Conservation (phyloP, 768 basidiomycete genomes). For the Kwoniella botswanensis region DNA sequence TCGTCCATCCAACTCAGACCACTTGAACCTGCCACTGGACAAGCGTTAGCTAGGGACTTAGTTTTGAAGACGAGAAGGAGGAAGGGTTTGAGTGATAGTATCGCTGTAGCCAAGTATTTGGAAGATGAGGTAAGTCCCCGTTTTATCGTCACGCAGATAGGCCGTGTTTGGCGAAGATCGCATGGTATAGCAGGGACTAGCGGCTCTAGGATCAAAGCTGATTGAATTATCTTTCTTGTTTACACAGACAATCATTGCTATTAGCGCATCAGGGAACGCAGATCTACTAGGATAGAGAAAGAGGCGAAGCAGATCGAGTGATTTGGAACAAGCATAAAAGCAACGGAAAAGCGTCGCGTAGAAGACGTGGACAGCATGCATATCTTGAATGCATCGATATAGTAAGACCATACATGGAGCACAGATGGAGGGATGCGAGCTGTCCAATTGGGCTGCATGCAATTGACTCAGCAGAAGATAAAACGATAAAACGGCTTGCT, state of each 20-base stretch:
- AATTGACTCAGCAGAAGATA: too few relatives aligned
- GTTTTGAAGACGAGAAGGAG: constrained; percentile 94
- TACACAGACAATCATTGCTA: constrained; percentile 71
- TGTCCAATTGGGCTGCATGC: too few relatives aligned
- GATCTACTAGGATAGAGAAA: constrained; percentile 72
- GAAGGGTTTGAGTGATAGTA: constrained; percentile 95
- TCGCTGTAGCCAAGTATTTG: constrained; percentile 94
- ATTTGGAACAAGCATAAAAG: background rate
- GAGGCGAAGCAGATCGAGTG: background rate
- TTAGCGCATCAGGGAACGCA: constrained; percentile 94
- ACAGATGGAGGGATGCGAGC: too few relatives aligned
- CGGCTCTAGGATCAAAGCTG: too few relatives aligned
- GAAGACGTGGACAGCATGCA: background rate
- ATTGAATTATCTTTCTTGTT: constrained; percentile 26
- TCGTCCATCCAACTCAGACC: constrained; percentile 95
- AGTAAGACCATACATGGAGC: background rate
- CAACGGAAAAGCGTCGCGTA: background rate
- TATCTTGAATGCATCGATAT: background rate
- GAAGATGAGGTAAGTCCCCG: constrained; percentile 79
- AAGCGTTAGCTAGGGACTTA: constrained; percentile 89
- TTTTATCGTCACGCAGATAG: background rate
- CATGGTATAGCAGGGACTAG: background rate
- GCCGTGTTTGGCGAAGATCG: background rate
- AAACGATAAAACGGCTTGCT: too few relatives aligned
- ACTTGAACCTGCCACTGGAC: constrained; percentile 94